Evolutionary conservation across 2,329 filamentous ascomycete genomes (phyloP).

Genomic region (Aspergillus sp.): DNA sequence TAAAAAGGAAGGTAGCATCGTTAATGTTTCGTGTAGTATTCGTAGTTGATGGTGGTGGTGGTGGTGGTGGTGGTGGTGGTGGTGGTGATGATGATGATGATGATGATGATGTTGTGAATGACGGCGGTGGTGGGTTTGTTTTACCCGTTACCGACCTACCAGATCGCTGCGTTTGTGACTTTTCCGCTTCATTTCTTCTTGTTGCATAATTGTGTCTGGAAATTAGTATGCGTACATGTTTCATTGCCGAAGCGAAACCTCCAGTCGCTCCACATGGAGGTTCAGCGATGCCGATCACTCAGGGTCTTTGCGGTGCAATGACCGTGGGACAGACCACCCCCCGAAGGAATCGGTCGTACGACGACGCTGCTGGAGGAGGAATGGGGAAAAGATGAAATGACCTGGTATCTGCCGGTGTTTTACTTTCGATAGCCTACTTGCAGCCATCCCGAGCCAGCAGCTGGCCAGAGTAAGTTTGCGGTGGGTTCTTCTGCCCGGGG

Average conservation of each 20-base stretch:
- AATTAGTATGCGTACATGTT: slow-evolving; percentile 16
- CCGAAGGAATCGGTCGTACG: neutral
- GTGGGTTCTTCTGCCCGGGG: slow-evolving; percentile 11
- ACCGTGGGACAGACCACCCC: slow-evolving; percentile 14
- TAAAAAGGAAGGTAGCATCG: neutral
- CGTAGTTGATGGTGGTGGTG: neutral
- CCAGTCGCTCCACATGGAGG: slow-evolving; percentile 19
- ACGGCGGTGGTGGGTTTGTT: neutral
- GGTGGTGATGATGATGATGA: neutral
- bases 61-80: neutral
- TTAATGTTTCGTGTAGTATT: neutral
- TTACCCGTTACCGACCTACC: slow-evolving; percentile 1
- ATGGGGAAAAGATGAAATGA: slow-evolving; percentile 5
- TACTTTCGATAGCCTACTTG: slow-evolving; percentile 16
- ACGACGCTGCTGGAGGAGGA: neutral
- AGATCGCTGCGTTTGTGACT: neutral
- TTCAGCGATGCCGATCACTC: slow-evolving; percentile 25
- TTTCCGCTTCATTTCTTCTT: slow-evolving; percentile 10
- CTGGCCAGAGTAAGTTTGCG: neutral
- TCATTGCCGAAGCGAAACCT: slow-evolving; percentile 16
- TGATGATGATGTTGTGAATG: neutral
- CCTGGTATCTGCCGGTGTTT: slow-evolving; percentile 15
- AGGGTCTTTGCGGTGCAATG: slow-evolving; percentile 19
- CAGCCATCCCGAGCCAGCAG: neutral
- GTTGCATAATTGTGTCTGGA: slow-evolving; percentile 3